Conservation (phyloP, 1,284 basidiomycete genomes). For the Leucoagaricus sp. region DNA sequence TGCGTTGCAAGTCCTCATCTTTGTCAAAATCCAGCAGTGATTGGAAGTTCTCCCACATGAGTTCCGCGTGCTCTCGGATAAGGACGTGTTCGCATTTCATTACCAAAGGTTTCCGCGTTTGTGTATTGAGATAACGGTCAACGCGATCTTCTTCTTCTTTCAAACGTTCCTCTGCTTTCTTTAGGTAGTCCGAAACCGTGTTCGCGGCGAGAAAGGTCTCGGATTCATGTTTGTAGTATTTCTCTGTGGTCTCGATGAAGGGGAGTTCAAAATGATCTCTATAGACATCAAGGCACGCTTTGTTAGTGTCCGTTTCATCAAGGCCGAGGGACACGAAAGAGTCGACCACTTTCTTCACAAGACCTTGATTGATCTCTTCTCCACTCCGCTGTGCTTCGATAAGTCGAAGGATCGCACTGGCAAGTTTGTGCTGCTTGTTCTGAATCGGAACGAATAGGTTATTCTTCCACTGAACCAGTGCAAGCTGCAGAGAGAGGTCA, state of each 20-base stretch:
- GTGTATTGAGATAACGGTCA: conserved; percentile 90
- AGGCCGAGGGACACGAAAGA: conserved; percentile 96
- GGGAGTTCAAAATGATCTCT: conserved; percentile 87
- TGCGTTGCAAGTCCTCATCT: conserved; percentile 89
- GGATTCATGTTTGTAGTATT: conserved; percentile 91
- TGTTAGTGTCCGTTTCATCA: conserved; percentile 90
- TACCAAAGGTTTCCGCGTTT: conserved; percentile 85
- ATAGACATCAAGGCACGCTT: conserved; percentile 93
- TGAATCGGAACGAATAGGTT: conserved; percentile 92
- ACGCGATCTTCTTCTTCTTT: conserved; percentile 96
- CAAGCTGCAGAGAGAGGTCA: conserved; percentile 59
- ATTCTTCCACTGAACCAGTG: conserved; percentile 94
- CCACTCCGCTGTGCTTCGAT: conserved; percentile 95
- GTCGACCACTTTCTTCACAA: conserved; percentile 96
- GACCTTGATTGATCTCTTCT: conserved; percentile 88
- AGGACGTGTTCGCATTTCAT: conserved; percentile 91
- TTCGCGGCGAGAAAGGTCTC: conserved; percentile 88
- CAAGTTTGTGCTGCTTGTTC: conserved; percentile 77
- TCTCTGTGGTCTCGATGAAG: conserved; percentile 88
- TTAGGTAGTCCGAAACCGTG: conserved; percentile 93
- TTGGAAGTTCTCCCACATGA: conserved; percentile 97
- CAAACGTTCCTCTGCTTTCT: conserved; percentile 91
- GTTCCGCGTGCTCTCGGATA: conserved; percentile 82
- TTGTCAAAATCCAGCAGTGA: conserved; percentile 89
- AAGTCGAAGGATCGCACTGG: conserved; percentile 84